Conservation (phyloP, 148 eudicot genomes). For the Nepenthes mirabilis region DNA sequence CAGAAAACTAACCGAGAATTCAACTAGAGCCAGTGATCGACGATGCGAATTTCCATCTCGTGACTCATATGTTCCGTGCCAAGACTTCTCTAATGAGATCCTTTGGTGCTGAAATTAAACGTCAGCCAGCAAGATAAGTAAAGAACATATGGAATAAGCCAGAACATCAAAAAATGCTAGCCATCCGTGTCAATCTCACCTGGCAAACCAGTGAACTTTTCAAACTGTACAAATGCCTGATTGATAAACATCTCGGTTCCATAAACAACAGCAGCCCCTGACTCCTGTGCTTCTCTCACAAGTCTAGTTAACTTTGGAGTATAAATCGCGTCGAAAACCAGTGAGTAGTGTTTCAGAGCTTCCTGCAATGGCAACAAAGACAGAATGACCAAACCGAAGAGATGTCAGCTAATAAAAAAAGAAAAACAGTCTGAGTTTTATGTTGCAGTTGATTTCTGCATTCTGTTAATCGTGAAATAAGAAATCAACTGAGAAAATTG, state of each 20-base stretch:
- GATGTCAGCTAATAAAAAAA: background rate
- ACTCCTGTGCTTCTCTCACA: slow-evolving; percentile 13
- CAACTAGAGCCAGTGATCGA: too few relatives aligned
- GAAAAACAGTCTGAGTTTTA: too few relatives aligned
- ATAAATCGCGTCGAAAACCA: slow-evolving; percentile 17
- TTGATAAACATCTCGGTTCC: slow-evolving; percentile 19
- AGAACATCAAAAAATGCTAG: background rate
- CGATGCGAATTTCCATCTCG: background rate
- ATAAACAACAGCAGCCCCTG: slow-evolving; percentile 10
- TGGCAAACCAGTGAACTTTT: slow-evolving; percentile 16
- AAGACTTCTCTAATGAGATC: slow-evolving; percentile 12
- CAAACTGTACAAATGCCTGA: slow-evolving; percentile 17
- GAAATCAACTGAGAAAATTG: too few relatives aligned
- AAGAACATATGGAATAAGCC: background rate
- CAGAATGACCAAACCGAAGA: background rate
- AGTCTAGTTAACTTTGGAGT: slow-evolving; percentile 16
- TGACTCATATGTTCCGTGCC: slow-evolving; percentile 9
- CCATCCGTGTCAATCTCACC: background rate
- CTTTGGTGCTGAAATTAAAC: slow-evolving; percentile 9
- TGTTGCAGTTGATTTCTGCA: too few relatives aligned
- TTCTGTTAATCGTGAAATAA: too few relatives aligned
- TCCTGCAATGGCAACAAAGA: slow-evolving; percentile 5
- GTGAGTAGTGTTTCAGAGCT: slow-evolving; percentile 13
- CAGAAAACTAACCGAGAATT: too few relatives aligned
- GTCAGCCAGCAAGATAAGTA: background rate